A percentile compares a stretch with the other conserved stretches of the same genome.
These are phyloP conservation scores for Neopestalotiopsis sp. DNA, from an alignment of 2,329 filamentous ascomycete species.

Conservation along the genomic window DNA sequence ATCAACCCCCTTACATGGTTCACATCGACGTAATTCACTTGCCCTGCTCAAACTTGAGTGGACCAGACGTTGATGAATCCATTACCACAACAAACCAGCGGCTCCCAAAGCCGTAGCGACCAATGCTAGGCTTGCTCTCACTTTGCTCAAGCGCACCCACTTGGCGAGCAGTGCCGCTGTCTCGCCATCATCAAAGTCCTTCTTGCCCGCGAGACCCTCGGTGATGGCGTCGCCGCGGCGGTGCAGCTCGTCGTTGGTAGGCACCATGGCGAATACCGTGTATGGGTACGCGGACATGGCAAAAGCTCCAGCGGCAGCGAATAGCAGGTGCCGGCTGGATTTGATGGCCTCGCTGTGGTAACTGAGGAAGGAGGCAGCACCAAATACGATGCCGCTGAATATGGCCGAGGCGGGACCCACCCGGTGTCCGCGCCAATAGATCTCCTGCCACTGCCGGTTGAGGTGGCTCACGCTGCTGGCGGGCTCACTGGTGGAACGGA, in stretches of 20 bases:
- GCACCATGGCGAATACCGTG: conserved; percentile 4
- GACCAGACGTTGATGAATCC: too few relatives aligned
- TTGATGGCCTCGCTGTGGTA: neutral
- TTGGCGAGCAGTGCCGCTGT: neutral
- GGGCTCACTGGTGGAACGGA: neutral
- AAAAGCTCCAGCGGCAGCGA: neutral
- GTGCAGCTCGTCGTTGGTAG: conserved; percentile 7
- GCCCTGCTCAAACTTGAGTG: too few relatives aligned
- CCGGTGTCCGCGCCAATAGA: conserved; percentile 4
- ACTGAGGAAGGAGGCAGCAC: neutral
- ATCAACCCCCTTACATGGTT: too few relatives aligned
- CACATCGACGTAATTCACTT: too few relatives aligned
- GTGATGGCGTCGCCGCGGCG: conserved; percentile 3
- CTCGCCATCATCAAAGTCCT: neutral
- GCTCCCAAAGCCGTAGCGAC: neutral
- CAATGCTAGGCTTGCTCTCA: neutral
- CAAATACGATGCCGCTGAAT: neutral
- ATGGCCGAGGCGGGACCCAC: conserved; percentile 1
- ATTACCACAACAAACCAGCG: neutral
- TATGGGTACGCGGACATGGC: neutral
- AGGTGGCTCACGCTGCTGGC: neutral
- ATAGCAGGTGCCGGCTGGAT: neutral
- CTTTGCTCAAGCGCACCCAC: neutral
- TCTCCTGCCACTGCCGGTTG: conserved; percentile 4
- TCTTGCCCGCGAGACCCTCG: neutral